Conservation (phyloP, 1,284 basidiomycete genomes). For the Pseudozyma hubeiensis region DNA sequence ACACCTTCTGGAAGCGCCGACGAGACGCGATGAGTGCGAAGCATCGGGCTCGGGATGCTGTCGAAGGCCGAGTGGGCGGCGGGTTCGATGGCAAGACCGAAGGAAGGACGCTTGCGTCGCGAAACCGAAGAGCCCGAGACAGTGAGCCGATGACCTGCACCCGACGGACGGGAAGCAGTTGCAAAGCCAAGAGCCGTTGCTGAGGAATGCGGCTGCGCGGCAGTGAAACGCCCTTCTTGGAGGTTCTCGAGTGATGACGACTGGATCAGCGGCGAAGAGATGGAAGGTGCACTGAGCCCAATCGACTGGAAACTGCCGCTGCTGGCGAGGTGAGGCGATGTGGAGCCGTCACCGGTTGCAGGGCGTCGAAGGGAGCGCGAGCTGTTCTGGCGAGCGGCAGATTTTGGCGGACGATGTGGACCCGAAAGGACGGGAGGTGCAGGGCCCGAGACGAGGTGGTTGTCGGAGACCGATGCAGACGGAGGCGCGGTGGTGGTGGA, state of each 20-base stretch:
- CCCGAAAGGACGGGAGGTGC: not conserved
- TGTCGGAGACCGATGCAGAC: not conserved
- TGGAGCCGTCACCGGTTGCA: slow-evolving; percentile 11
- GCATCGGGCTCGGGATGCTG: slow-evolving; percentile 46
- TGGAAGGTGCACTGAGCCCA: not conserved
- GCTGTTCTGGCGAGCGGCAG: slow-evolving; percentile 9
- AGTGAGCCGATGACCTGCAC: slow-evolving; percentile 23
- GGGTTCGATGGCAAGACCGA: slow-evolving; percentile 45
- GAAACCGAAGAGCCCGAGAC: slow-evolving; percentile 27
- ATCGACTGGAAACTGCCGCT: slow-evolving; percentile 4
- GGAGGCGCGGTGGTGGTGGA: slow-evolving; percentile 7
- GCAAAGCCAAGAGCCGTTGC: slow-evolving; percentile 7
- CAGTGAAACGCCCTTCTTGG: not conserved
- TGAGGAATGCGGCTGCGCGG: not conserved
- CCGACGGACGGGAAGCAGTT: slow-evolving; percentile 9
- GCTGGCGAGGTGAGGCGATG: slow-evolving; percentile 5
- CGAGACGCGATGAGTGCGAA: slow-evolving; percentile 31
- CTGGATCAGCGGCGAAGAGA: slow-evolving; percentile 10
- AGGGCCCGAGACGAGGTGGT: not conserved
- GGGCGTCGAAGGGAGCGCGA: slow-evolving; percentile 11
- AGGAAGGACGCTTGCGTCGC: slow-evolving; percentile 46
- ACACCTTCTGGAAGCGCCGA: slow-evolving; percentile 16
- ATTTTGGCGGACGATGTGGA: slow-evolving; percentile 5
- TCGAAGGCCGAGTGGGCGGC: slow-evolving; percentile 49
- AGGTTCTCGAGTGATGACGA: slow-evolving; percentile 15